Evolutionary conservation across 2,329 filamentous ascomycete genomes (phyloP), one percentile per base, ranked within the genome.

Genomic region (Fusarium pilosicola): DNA sequence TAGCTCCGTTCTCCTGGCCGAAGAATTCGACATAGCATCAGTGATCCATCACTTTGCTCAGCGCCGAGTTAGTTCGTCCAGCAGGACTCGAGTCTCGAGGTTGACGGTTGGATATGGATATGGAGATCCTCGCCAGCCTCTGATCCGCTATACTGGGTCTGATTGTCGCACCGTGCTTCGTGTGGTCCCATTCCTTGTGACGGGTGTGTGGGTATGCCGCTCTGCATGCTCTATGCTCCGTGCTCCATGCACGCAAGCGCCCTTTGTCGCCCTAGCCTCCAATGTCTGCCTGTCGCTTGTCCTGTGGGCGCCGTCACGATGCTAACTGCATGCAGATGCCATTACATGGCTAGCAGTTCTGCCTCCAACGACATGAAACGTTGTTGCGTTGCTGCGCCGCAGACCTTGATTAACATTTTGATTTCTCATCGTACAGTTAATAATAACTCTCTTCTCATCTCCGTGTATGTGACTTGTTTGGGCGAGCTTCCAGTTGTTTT

Each of bases 91-190:
- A 52, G 49, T 26, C 30, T 36, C 18, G 18, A 38, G 32, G 26
- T 51, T 24, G 56, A 14, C 26, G 28, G 32, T 24, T 38, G 34
- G 44, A 39, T 28, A 60, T 39, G 26, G 45, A 54, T 5, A 39
- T 45, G 36, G 51, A 71, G 71, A 65, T 64, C 65, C 66, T 66
- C 65, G 68, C 45, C 58, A 52, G 62, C 65, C 72, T 74, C 62
- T 57, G 70, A 76, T 73, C 76, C 76, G 58, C 62, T 65, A 76
- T 65, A 73, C 62, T 66, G 76, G 76, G 76, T 76, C 76, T 76
- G 65, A 59, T 41, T 75, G 76, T 77, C 70, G 73, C 76, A 77
- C 74, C 72, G 74, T 77, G 76, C 68, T 73, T 55, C 62, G 60
- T 54, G 65, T 44, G 62, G 62, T 38, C 56, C 51, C 63, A 48